Conservation (phyloP, 2,329 filamentous ascomycete species). For the Phyllosticta capitalensis region DNA sequence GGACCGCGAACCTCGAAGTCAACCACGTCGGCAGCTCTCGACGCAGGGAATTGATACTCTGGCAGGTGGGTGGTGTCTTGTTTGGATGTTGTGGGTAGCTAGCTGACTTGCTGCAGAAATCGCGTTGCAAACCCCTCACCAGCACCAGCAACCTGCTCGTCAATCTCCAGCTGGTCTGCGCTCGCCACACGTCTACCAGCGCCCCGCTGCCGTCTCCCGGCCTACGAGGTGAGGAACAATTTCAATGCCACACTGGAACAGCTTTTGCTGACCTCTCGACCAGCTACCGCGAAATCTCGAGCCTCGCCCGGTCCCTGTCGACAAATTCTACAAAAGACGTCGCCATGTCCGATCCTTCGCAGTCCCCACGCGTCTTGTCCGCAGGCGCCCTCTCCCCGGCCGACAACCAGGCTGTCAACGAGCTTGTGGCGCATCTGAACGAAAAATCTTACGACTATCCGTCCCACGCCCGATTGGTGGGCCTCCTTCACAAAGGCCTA, state of each 20-base stretch:
- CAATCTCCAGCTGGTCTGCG: constrained; percentile 23
- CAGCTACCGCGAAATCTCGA: constrained; percentile 18
- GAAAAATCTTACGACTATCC: constrained; percentile 42
- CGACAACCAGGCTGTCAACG: constrained; percentile 35
- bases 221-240: neutral
- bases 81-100: neutral
- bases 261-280: neutral
- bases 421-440: constrained; percentile 33
- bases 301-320: constrained; percentile 31
- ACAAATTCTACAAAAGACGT: constrained; percentile 36
- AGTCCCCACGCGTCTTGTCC: constrained; percentile 33
- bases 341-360: constrained; percentile 38
- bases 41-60: constrained; percentile 40
- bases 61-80: constrained; percentile 28
- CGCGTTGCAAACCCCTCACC: constrained; percentile 33
- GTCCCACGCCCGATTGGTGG: constrained; percentile 39
- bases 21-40: constrained; percentile 32
- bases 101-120: constrained; percentile 27
- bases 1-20: constrained; percentile 23
- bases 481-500: constrained; percentile 40
- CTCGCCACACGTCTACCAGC: constrained; percentile 16
- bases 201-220: constrained; percentile 24
- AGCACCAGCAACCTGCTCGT: constrained; percentile 33
- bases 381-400: constrained; percentile 33
- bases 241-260: neutral